Base-by-base conservation (phyloP, 169 alveolate genomes). In the Plasmodium malariae region DNA sequence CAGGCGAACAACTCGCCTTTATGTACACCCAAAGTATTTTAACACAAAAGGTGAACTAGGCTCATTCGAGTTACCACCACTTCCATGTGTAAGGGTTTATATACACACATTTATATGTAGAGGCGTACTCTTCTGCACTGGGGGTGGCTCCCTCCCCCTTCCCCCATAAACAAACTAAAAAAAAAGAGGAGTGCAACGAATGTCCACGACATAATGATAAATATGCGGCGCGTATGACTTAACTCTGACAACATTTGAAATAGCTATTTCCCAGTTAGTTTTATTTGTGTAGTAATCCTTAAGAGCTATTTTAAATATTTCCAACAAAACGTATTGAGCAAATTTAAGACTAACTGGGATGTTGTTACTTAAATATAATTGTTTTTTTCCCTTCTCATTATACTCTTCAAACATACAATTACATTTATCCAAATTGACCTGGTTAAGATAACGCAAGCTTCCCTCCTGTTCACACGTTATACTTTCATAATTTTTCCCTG, bases 171-270 rank as follows among this genome's bases (percentile, higher is more conserved):
- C 19, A 67, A 36, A 3, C 4, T 37, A 36, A 36, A 36, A 17
- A 11, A 71, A 5, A 14, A 45, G 19, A 3, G 87, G 89, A 11
- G 55, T 21, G n/a, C 88, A 88, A 14, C 40, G 74, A 21, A 92
- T 51, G 28, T 92, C 95, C 21, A 92, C 95, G 6, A 92, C 95
- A 48, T 67, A 93, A 65, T 93, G 95, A 28, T 59, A 89, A 5
- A 54, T 49, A 19, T 59, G 86, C 0, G 95, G 95, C 2, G 94
- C 93, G 43, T 89, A 93, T 19, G 95, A 93, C 62, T 93, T 93
- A 5, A 93, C 95, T 6, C 60, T 48, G 57, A 73, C 95, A 17
- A 92, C 95, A 43, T 88, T 78, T 54, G 43, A 34, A 11, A 92
- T 51, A 17, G 73, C 17, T 34, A 92, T 17, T 12, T 12, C 36